A percentile compares a stretch with the other conserved stretches of the same genome.
Conservation (phyloP, 2,329 filamentous ascomycete genomes). For the Talaromyces marneffei region DNA sequence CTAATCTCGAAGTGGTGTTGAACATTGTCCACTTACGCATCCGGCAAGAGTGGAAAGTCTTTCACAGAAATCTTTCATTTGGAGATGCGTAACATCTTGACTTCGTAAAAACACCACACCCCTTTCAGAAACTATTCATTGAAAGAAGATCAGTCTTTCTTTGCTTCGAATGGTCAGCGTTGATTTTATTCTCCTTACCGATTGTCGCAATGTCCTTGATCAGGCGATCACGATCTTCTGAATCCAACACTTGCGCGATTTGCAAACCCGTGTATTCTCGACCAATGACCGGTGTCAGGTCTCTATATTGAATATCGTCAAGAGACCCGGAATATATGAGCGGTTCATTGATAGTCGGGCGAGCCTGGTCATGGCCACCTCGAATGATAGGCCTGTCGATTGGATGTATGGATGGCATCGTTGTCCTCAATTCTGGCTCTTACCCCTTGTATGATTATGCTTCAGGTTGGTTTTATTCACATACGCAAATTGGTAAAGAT, state of each 20-base stretch:
- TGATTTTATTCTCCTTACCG: slow-evolving; percentile 37
- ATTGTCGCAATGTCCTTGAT: slow-evolving; percentile 61
- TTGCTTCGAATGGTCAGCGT: background rate
- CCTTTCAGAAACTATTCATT: slow-evolving; percentile 39
- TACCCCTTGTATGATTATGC: background rate
- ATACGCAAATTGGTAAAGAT: background rate
- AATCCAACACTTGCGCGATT: slow-evolving; percentile 49
- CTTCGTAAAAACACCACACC: slow-evolving; percentile 49
- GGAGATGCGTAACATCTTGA: slow-evolving; percentile 42
- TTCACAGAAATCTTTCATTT: slow-evolving; percentile 45
- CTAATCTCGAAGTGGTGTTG: background rate
- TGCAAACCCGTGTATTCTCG: slow-evolving; percentile 33
- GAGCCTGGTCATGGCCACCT: slow-evolving; percentile 22
- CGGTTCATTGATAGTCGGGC: slow-evolving; percentile 24
- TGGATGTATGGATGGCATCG: slow-evolving; percentile 11
- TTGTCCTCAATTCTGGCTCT: background rate
- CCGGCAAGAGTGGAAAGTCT: slow-evolving; percentile 42
- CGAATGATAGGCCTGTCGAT: slow-evolving; percentile 16
- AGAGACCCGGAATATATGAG: slow-evolving; percentile 40
- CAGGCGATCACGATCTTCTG: slow-evolving; percentile 57
- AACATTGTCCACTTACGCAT: slow-evolving; percentile 24
- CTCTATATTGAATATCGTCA: slow-evolving; percentile 23
- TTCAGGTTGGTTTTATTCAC: background rate
- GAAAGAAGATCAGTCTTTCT: background rate
- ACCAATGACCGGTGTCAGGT: slow-evolving; percentile 31